These are phyloP conservation scores for Podaxis sp. DNA, from an alignment of 768 basidiomycete species.

Conservation along the genomic window DNA sequence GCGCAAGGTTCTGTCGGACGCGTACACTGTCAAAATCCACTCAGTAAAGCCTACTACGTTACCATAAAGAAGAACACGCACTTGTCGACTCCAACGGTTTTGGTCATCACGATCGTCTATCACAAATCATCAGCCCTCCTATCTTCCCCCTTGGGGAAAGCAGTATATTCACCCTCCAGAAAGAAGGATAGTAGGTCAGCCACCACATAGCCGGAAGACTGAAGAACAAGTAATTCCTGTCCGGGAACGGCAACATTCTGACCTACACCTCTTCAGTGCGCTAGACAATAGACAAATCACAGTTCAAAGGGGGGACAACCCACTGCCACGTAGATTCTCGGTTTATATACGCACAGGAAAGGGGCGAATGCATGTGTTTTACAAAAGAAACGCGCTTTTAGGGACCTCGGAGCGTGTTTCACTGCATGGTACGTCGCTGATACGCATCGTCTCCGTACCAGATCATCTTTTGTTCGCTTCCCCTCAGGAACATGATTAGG, in stretches of 20 bases:
- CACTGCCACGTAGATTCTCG: no score
- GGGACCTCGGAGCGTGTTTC: no score
- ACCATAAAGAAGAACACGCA: background rate
- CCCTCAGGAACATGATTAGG: no score
- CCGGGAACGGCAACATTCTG: background rate
- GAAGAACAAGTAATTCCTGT: background rate
- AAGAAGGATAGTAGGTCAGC: background rate
- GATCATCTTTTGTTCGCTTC: no score
- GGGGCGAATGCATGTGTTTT: no score
- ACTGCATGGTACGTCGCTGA: no score
- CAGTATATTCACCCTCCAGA: background rate
- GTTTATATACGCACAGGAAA: no score
- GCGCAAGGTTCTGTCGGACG: background rate
- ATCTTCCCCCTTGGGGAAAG: background rate
- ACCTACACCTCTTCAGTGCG: background rate
- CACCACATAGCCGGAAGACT: background rate
- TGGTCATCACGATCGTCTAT: background rate
- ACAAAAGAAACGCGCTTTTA: no score
- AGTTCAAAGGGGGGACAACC: no score
- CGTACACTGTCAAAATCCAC: background rate
- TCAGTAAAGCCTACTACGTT: background rate
- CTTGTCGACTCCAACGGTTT: background rate
- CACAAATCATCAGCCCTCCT: background rate
- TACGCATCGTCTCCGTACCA: no score
- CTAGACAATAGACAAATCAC: no score